Evolutionary conservation across 2,329 filamentous ascomycete genomes (phyloP).

Genomic region (Alternaria consortialis): DNA sequence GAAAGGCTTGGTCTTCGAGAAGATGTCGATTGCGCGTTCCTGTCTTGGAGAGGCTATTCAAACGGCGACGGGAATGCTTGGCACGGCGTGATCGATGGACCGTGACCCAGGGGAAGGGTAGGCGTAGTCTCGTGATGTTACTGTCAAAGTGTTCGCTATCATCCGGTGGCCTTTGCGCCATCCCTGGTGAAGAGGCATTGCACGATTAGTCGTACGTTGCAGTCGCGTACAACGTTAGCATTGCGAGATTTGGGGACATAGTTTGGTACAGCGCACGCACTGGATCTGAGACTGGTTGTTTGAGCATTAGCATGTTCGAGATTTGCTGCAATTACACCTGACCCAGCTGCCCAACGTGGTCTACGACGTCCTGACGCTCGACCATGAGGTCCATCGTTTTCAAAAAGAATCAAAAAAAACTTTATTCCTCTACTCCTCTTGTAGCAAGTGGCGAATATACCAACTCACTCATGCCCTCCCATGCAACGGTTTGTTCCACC

Average conservation of each 20-base stretch:
- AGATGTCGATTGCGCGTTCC: constrained; percentile 9
- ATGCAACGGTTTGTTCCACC: constrained; percentile 10
- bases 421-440: constrained; percentile 6
- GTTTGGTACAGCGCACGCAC: constrained; percentile 15
- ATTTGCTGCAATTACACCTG: constrained; percentile 10
- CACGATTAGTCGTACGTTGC: constrained; percentile 16
- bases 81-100: constrained; percentile 2
- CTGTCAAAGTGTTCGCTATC: constrained; percentile 5
- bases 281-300: constrained; percentile 11
- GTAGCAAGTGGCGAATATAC: constrained; percentile 19
- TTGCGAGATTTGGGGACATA: constrained; percentile 9
- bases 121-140: neutral
- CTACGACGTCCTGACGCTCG: constrained; percentile 6
- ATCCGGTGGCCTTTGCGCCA: constrained; percentile 4
- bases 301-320: constrained; percentile 15
- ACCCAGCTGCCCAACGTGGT: constrained; percentile 6
- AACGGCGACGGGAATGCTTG: constrained; percentile 5
- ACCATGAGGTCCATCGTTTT: neutral
- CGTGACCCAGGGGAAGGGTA: constrained; percentile 3
- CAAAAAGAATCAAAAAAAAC: constrained; percentile 15
- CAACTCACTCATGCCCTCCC: constrained; percentile 12
- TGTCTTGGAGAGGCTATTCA: neutral
- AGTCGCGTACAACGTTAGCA: constrained; percentile 6
- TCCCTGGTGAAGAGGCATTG: constrained; percentile 1
- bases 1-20: constrained; percentile 10